Base-by-base conservation (phyloP, 176 grass and related monocot genomes). In the Miscanthus lutarioriparius region DNA sequence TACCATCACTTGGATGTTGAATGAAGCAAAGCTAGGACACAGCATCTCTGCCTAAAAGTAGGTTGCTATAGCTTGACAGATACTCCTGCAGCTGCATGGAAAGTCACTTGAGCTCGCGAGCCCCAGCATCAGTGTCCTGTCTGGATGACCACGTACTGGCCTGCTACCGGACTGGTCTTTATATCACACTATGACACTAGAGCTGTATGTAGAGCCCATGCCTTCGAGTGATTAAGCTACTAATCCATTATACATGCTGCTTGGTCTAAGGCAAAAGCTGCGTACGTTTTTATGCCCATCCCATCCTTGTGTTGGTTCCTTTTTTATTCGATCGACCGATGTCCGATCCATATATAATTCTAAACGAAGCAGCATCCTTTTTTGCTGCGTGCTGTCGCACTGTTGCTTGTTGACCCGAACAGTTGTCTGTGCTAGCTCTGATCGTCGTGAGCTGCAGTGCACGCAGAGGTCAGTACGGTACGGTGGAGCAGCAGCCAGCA, bases 321-420 rank as follows among this genome's bases (percentile, higher is more conserved):
- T 17, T 35, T 20, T 36, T 19, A 9, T 19, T 19, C 2, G 1
- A 35, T n/a, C 17, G 1, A 33, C 8, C 2, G 15, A 67, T 10
- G 64, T 19, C 3, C 16, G 16, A 36, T 36, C 32, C 15, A 9
- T 56, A 54, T 17, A 49, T 10, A 56, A 22, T 35, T 66, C 30
- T 47, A 47, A 45, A 45, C 2, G 14, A 43, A 45, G 10, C 10
- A 79, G 63, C 71, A 28, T 58, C 75, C 7, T 71, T 30, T 2
- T 70, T 1, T 27, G 26, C 61, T 14, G 10, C 1, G 59, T 53
- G 70, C 35, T 47, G 78, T 6, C 0, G 44, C 45, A 75, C 61
- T 58, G 70, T 33, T 81, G 61, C 8, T 43, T 81, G 63, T 26
- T 67, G 47, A 87, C 85, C 19, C 11, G 47, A 27, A 7, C 85